phyloP scores from a whole-genome alignment of 192 early-diverging fungal genomes.

The Mortierella alpina region DNA sequence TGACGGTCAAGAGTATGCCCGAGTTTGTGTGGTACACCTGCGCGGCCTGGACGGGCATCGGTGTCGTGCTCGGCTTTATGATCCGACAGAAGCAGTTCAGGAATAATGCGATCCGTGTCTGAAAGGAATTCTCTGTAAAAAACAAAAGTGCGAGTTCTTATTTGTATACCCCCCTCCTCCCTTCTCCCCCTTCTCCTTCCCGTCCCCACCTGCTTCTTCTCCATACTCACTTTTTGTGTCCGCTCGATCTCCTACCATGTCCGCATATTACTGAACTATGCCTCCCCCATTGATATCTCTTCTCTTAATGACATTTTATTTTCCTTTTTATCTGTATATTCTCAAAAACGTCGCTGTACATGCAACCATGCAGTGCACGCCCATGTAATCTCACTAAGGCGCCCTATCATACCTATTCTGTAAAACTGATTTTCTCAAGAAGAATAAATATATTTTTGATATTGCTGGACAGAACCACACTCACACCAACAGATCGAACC shows the following conservation, averaged over 20 bases:
- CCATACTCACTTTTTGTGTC: neutral
- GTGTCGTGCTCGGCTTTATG: slow-evolving; percentile 52
- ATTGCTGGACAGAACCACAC: too few species aligned
- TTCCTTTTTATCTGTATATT: neutral
- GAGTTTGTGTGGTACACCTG: slow-evolving; percentile 59
- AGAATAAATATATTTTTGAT: too few species aligned
- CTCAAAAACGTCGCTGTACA: neutral
- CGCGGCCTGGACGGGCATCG: slow-evolving; percentile 38
- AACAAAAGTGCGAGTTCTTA: neutral
- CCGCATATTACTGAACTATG: too few species aligned
- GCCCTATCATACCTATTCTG: neutral
- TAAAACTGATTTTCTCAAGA: neutral
- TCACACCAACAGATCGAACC: slow-evolving; percentile 20
- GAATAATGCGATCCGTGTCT: slow-evolving; percentile 13
- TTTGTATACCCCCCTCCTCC: neutral
- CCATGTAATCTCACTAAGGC: neutral
- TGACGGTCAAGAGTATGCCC: slow-evolving; percentile 55
- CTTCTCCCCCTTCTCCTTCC: neutral
- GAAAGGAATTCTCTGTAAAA: neutral
- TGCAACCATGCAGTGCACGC: neutral
- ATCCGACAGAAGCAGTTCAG: slow-evolving; percentile 55
- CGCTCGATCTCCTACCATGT: neutral
- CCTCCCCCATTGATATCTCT: too few species aligned
- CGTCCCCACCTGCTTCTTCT: neutral
- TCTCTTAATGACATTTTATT: too few species aligned